Base-by-base conservation (phyloP, 2,329 filamentous ascomycete species). In the Nothophaeocryptopus gaeumannii region DNA sequence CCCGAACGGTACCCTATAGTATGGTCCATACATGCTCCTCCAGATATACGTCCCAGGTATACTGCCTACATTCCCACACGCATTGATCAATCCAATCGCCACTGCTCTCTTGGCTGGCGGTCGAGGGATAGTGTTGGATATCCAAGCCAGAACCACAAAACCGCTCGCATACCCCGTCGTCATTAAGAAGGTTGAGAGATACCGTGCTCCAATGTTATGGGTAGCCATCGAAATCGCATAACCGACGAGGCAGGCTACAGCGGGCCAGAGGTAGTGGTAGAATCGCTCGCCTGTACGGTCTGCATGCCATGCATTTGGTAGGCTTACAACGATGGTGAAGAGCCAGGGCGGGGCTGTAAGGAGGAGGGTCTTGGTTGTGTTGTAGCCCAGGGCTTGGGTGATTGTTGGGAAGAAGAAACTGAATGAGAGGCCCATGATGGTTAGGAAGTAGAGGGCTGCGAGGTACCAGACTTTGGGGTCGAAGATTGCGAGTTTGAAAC, bases 91-190 rank as follows among this genome's bases (percentile, higher is more conserved):
- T 5, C 48, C 61, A 31, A 63, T 56, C 8, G 59, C 60, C 1
- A 56, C 58, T n/a, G 59, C 57, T 26, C 58, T 53, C 47, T 62
- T 62, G 3, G 54, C 60, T 8, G 55, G 56, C n/a, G 58, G 57
- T 5, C 56, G 49, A 2, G 54, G 45, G 35, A 62, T 55, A 7
- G 53, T 52, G 8, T 58, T 57, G 39, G 72, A 74, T 58, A 81
- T 80, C 78, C 78, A 81, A 0, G 77, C 79, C 66, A 79, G 78
- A 54, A 80, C 77, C 45, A 80, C 39, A 16, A 54, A 54, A 9
- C 41, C 51, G 20, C 30, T 38, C 10, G 41, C 52, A 9, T 48
- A 45, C 31, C 48, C 48, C 4, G 45, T 51, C 4, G 52, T 48
- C 52, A 55, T 55, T 12, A 55, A 30, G 31, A 51, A 55, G 3